Evolutionary conservation across 164 flowering plant genomes (phyloP), one percentile per base, ranked within the genome.

Genomic region (Vitis vinifera): DNA sequence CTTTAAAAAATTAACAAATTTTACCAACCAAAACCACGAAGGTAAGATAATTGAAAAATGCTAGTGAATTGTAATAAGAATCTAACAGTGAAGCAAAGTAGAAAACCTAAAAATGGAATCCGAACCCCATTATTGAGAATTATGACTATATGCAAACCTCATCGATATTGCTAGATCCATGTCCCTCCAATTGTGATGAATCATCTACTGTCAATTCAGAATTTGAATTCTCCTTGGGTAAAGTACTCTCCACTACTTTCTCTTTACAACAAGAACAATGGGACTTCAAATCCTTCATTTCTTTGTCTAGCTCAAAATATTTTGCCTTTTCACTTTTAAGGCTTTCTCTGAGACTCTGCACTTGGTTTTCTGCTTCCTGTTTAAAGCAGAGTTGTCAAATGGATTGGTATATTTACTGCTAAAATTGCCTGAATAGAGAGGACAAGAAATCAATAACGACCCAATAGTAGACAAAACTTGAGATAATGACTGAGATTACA

Each of bases 341-440:
- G 60, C 70, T 68, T 75, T 76, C 80, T 64, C 63, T 75, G 47
- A 90, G 88, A 73, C 47, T 66, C n/a, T 59, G 67, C 10, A 79
- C 77, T 77, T 87, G 85, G 62, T 63, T 78, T 73, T 89, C 90
- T 58, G 91, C 81, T 15, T 59, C 83, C 97, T 92, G 83, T 66
- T 69, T 59, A 70, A 15, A 61, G 11, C 12, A 44, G 9, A 3
- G 2, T 59, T 13, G 8, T 2, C 16, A 13, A 51, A 13, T 9
- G 51, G 51, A 31, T 53, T 50, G 37, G 3, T 48, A 10, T 16
- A 27, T 59, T 23, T 50, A 70, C 6, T 14, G 17, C 11, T 50
- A 30, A 79, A 56, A 19, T 61, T 48, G 30, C 57, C 52, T 31
- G 30, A 58, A 55, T 11, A 48, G 12, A 31, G 66, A 76, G 9